Evolutionary conservation across 2,329 filamentous ascomycete genomes (phyloP).

Genomic region (Dryadomyces quercus-mongolicae): DNA sequence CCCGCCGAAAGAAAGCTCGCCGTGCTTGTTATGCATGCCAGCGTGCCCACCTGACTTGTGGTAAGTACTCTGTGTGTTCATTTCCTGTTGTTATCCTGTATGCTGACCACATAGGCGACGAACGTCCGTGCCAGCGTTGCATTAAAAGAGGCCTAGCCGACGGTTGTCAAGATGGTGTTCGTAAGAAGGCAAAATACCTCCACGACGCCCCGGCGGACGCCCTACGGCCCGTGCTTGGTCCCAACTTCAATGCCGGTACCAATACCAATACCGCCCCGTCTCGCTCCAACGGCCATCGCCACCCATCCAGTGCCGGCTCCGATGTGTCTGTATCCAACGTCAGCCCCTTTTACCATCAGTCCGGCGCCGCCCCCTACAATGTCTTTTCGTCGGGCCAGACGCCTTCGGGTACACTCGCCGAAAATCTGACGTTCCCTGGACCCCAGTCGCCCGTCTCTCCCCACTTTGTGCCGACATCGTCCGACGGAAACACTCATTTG

Average conservation of each 20-base stretch:
- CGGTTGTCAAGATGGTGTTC: slow-evolving; percentile 86
- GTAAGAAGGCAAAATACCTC: slow-evolving; percentile 98
- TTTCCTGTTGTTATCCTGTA: slow-evolving; percentile 1
- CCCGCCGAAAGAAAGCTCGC: slow-evolving; percentile 88
- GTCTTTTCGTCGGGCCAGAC: slow-evolving; percentile 37
- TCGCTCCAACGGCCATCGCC: slow-evolving; percentile 32
- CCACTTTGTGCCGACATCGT: slow-evolving; percentile 44
- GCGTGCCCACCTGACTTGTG: slow-evolving; percentile 92
- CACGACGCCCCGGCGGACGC: slow-evolving; percentile 90
- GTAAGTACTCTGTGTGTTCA: slow-evolving; percentile 44
- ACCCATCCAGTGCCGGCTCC: slow-evolving; percentile 32
- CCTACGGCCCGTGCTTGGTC: slow-evolving; percentile 70
- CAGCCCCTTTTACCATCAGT: slow-evolving; percentile 32
- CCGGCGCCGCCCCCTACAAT: slow-evolving; percentile 32
- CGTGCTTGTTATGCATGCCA: slow-evolving; percentile 95
- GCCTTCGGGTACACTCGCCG: slow-evolving; percentile 32
- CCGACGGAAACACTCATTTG: slow-evolving; percentile 27
- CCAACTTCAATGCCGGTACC: slow-evolving; percentile 42
- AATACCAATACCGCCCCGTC: slow-evolving; percentile 32
- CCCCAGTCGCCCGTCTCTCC: slow-evolving; percentile 67
- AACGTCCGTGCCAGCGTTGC: slow-evolving; percentile 85
- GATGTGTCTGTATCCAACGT: slow-evolving; percentile 29
- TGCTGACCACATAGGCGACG: slow-evolving; percentile 54
- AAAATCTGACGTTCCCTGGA: slow-evolving; percentile 42
- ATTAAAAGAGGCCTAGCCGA: slow-evolving; percentile 88